Conservation (phyloP, 495 filamentous ascomycete genomes). For the Talaromyces stipitatus region DNA sequence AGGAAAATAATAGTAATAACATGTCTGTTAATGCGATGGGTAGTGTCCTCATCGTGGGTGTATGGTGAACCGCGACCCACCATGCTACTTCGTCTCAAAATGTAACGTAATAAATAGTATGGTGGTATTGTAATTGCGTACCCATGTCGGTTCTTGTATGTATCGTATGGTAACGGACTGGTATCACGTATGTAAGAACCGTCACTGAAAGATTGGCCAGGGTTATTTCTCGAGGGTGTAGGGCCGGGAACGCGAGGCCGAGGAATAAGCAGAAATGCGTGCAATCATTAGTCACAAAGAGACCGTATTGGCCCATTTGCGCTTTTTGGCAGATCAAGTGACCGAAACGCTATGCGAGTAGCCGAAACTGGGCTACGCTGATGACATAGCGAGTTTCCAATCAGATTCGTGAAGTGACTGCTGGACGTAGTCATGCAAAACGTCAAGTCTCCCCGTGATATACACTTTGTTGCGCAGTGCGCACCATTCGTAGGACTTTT, state of each 20-base stretch:
- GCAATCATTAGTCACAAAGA: constrained; percentile 1
- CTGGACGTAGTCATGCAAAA: not conserved
- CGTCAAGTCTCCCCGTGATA: not conserved
- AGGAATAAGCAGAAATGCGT: not conserved
- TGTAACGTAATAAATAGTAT: constrained; percentile 5
- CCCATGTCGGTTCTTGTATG: not conserved
- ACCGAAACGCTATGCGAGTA: constrained; percentile 57
- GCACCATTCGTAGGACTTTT: not conserved
- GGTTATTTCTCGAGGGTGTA: not conserved
- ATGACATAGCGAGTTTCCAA: not conserved
- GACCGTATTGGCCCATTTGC: constrained; percentile 5
- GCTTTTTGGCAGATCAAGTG: constrained; percentile 54
- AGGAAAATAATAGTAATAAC: not conserved
- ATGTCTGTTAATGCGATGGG: not conserved
- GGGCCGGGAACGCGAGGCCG: not conserved
- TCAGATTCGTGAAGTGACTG: constrained; percentile 1
- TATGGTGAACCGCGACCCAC: constrained; percentile 2
- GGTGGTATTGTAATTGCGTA: not conserved
- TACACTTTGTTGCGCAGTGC: not conserved
- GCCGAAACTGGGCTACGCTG: constrained; percentile 9
- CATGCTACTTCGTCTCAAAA: not conserved
- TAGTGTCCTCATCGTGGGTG: too few relatives aligned
- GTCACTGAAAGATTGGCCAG: constrained; percentile 3
- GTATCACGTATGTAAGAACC: not conserved
- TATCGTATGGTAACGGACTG: not conserved